Base-by-base conservation (phyloP, 768 basidiomycete genomes). In the Rhodotorula babjevae region DNA sequence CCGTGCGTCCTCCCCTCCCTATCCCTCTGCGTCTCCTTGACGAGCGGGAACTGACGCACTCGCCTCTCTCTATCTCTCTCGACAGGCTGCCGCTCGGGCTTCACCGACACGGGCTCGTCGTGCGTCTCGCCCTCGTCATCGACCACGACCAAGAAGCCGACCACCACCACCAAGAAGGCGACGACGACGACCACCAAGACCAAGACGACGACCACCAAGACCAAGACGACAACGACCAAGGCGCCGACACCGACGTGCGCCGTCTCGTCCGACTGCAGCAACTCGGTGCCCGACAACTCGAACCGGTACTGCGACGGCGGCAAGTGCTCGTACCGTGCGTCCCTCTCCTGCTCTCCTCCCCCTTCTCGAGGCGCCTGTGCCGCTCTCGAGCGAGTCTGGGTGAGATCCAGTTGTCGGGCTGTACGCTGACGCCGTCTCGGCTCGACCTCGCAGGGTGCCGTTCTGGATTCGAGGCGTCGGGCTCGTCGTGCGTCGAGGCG, bases 41-140 rank as follows among this genome's bases (percentile, higher is more conserved):
- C 50, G 47, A 15, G 19, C 46, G 23, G 3, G 47, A 3, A 15
- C 33, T 36, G 29, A 31, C 33, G 1, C 9, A 9, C 14, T 9
- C 21, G 42, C 9, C 36, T 36, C n/a, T n/a, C n/a, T n/a, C n/a
- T 36, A 9, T 36, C 36, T 36, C 36, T n/a, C 36, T 36, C 44
- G 44, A 16, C 59, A 60, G 59, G 59, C 61, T 49, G 61, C 61
- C 61, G 61, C 29, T n/a, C n/a, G 18, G 61, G 61, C 44, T 61
- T 44, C 27, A 18, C 21, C 9, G 16, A 42, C 40, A 33, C 59
- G 16, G 57, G 57, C 57, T 58, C 33, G 3, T 14, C 27, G 9
- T 60, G 59, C 59, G 44, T 49, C 44, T 15, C 14, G 16, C 10
- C 58, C 16, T 25, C 61, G 46, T 47, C 47, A 3, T 25, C 56